These are phyloP conservation scores for Plantago ovata DNA, from an alignment of 257 asterid genomes.

Conservation along the genomic window DNA sequence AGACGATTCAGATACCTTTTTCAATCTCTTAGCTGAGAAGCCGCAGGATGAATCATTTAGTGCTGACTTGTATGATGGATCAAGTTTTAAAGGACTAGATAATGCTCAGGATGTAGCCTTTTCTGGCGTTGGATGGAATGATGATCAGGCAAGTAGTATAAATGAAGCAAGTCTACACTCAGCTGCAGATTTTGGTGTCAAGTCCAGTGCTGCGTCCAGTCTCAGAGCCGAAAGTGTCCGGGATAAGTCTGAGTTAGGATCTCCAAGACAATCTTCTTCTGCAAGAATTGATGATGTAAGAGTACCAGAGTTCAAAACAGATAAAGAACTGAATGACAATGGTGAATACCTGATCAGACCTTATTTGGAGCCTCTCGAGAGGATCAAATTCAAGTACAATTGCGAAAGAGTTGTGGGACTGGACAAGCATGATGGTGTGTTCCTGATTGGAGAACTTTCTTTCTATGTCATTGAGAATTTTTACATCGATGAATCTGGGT, in stretches of 20 bases:
- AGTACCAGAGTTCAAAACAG: constrained; percentile 66
- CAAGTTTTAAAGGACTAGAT: constrained; percentile 66
- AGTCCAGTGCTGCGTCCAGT: constrained; percentile 70
- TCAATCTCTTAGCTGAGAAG: constrained; percentile 56
- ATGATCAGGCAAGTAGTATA: constrained; percentile 80
- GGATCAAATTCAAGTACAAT: constrained; percentile 82
- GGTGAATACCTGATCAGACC: constrained; percentile 98
- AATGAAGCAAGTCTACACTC: constrained; percentile 89
- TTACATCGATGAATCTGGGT: constrained; percentile 85
- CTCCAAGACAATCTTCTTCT: constrained; percentile 68
- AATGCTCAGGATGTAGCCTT: constrained; percentile 65
- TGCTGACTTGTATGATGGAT: constrained; percentile 62
- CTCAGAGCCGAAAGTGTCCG: constrained; percentile 67
- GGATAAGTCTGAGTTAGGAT: constrained; percentile 75
- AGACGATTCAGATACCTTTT: constrained; percentile 56
- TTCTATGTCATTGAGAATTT: constrained; percentile 91
- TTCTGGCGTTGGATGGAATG: constrained; percentile 84
- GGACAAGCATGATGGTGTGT: constrained; percentile 95
- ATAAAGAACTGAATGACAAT: constrained; percentile 83
- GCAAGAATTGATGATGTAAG: constrained; percentile 56
- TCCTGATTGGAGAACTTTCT: constrained; percentile 87
- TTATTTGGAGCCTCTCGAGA: constrained; percentile 76
- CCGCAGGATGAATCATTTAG: constrained; percentile 54
- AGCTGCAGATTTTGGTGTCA: constrained; percentile 79
- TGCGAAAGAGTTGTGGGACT: constrained; percentile 99